Conservation (phyloP, 345 rosid species). For the Sonneratia alba region DNA sequence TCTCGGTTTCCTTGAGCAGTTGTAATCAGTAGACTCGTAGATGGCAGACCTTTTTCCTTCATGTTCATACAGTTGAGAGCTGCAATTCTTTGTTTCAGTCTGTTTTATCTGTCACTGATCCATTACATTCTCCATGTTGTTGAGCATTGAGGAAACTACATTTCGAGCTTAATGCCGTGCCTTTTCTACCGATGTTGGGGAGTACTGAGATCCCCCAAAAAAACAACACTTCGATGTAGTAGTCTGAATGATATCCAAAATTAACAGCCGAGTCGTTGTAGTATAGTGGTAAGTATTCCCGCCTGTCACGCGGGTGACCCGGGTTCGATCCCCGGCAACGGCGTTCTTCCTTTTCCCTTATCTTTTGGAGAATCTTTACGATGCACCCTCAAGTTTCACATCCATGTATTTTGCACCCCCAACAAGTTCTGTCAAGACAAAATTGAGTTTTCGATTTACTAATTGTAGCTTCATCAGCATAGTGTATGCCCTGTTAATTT, state of each 20-base stretch:
- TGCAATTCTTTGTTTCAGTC: neutral
- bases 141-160: neutral
- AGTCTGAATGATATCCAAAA: too few species aligned
- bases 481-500: too few species aligned
- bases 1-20: constrained; percentile 1
- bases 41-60: neutral
- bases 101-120: neutral
- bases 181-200: neutral
- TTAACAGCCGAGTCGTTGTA: constrained; percentile 46
- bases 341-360: constrained; percentile 20
- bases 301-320: constrained; percentile 99
- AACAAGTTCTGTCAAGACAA: neutral
- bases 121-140: neutral
- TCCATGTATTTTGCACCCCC: neutral
- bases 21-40: neutral
- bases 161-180: neutral
- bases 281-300: constrained; percentile 94
- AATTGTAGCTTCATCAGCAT: too few species aligned
- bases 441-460: too few species aligned
- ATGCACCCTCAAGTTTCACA: too few species aligned
- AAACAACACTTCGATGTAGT: too few species aligned
- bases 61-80: neutral
- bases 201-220: neutral
- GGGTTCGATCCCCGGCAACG: constrained; percentile 98
- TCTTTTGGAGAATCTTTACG: neutral